phyloP scores from a whole-genome alignment of 148 eudicot species.

The Camellia lanceoleosa region DNA sequence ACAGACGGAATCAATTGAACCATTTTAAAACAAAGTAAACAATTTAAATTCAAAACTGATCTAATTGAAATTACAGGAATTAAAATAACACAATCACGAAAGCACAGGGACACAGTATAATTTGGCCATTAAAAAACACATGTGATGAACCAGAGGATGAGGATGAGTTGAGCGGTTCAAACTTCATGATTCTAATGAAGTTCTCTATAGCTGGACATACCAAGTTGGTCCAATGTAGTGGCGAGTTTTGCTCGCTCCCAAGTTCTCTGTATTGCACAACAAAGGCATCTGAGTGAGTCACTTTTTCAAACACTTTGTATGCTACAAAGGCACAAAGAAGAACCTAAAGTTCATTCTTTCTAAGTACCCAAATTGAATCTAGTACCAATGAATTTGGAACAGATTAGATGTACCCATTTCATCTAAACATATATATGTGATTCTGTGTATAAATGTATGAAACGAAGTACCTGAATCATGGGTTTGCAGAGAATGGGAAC shows the following conservation, averaged over 20 bases:
- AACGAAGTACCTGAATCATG: slow-evolving; percentile 16
- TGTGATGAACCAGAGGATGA: not conserved
- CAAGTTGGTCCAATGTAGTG: slow-evolving; percentile 18
- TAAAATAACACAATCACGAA: too few relatives aligned
- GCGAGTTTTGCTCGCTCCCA: slow-evolving; percentile 20
- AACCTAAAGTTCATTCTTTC: not conserved
- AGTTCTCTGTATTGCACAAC: slow-evolving; percentile 4
- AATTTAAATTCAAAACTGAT: too few relatives aligned
- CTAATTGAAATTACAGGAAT: too few relatives aligned
- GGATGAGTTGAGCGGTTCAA: not conserved
- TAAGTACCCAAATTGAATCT: too few relatives aligned
- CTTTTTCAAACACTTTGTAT: not conserved
- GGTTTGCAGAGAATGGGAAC: slow-evolving; percentile 20
- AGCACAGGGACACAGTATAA: too few relatives aligned
- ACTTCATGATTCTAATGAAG: not conserved
- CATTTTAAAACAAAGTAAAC: too few relatives aligned
- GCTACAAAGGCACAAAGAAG: not conserved
- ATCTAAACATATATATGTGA: too few relatives aligned
- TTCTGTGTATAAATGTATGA: not conserved
- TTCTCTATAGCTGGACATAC: not conserved
- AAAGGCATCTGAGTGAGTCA: not conserved
- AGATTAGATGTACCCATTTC: not conserved
- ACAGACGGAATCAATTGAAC: too few relatives aligned
- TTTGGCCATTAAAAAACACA: not conserved
- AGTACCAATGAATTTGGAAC: not conserved